phyloP scores from a whole-genome alignment of 2,329 filamentous ascomycete genomes.

The Diaporthe batatas region DNA sequence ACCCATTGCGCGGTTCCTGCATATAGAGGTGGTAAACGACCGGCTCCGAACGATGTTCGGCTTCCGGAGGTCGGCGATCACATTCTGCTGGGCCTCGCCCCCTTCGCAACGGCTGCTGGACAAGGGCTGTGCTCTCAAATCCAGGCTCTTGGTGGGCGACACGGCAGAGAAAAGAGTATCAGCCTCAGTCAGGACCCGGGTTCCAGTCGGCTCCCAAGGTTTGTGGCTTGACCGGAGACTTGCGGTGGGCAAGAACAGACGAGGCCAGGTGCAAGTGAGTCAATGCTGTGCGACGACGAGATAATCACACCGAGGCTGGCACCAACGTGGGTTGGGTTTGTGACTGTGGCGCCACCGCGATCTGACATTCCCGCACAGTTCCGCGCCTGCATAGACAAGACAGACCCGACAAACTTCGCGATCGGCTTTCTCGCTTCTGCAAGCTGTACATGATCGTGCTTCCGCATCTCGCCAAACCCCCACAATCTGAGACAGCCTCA shows the following conservation, averaged over 20 bases:
- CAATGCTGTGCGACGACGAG: constrained; percentile 34
- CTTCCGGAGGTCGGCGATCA: constrained; percentile 36
- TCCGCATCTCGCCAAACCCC: constrained; percentile 10
- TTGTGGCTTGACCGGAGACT: constrained; percentile 24
- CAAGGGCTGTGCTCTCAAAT: constrained; percentile 1
- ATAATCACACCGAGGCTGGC: constrained; percentile 23
- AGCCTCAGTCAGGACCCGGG: constrained; percentile 32
- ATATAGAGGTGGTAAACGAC: constrained; percentile 1
- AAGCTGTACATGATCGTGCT: constrained; percentile 21
- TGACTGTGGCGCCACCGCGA: constrained; percentile 32
- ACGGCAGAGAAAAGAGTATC: constrained; percentile 30
- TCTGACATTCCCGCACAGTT: constrained; percentile 27
- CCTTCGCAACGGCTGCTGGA: constrained; percentile 3
- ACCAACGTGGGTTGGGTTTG: constrained; percentile 28
- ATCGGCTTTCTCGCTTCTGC: constrained; percentile 19
- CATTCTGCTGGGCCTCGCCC: constrained; percentile 36
- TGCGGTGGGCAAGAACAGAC: constrained; percentile 34
- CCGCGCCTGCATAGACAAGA: constrained; percentile 17
- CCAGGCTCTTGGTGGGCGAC: constrained; percentile 30
- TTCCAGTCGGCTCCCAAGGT: background rate
- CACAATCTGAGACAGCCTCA: constrained; percentile 31
- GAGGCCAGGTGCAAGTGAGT: constrained; percentile 22
- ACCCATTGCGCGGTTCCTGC: constrained; percentile 22
- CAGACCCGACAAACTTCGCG: constrained; percentile 20
- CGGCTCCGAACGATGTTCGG: constrained; percentile 22